A percentile compares a stretch with the other conserved stretches of the same genome.
phyloP scores from a whole-genome alignment of 2,329 filamentous ascomycete genomes.

The Pseudopithomyces maydicus region DNA sequence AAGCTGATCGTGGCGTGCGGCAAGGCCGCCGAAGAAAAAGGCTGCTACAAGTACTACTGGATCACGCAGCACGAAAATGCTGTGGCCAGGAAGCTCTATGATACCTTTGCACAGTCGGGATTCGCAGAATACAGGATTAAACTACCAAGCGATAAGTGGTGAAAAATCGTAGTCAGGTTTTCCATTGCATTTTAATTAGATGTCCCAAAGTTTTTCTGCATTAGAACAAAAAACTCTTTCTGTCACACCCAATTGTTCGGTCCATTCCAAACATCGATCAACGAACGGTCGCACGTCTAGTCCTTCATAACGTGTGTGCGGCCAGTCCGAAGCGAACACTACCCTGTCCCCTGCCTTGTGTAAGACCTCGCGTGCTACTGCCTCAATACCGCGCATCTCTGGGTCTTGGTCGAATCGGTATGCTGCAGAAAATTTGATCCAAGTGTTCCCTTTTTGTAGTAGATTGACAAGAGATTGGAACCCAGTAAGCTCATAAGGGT shows the following conservation, averaged over 20 bases:
- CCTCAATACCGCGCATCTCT: conserved; percentile 53
- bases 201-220: conserved; percentile 58
- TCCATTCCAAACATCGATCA: conserved; percentile 58
- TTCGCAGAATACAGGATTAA: neutral
- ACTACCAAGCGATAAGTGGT: neutral
- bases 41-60: conserved; percentile 13
- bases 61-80: conserved; percentile 14
- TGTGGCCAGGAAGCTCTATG: conserved; percentile 15
- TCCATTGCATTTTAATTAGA: neutral
- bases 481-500: conserved; percentile 52
- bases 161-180: neutral
- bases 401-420: conserved; percentile 59
- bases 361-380: conserved; percentile 55
- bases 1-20: conserved; percentile 12
- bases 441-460: conserved; percentile 55
- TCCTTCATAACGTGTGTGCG: conserved; percentile 65
- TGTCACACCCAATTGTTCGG: conserved; percentile 52
- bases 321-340: conserved; percentile 68
- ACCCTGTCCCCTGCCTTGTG: conserved; percentile 45
- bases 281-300: conserved; percentile 62
- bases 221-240: conserved; percentile 61
- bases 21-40: conserved; percentile 7
- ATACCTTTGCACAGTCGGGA: neutral
- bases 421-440: conserved; percentile 63
- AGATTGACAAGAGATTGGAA: conserved; percentile 57